phyloP scores from a whole-genome alignment of 192 early-diverging fungal species.

The Coemansia sp. region DNA sequence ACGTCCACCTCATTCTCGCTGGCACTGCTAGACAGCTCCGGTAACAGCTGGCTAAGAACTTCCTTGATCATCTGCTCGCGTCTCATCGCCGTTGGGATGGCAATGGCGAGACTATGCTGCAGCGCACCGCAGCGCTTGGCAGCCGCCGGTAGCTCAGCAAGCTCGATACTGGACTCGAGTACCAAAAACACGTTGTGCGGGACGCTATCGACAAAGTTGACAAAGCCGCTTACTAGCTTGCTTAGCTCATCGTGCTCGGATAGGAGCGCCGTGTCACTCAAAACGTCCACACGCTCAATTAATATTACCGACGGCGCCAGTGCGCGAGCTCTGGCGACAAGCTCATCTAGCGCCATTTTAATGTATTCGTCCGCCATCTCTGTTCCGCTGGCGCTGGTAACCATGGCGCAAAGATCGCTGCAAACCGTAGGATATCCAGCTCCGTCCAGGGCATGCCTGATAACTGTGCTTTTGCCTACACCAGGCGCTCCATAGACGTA shows the following conservation, averaged over 20 bases:
- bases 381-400: slow-evolving; percentile 28
- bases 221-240: slow-evolving; percentile 17
- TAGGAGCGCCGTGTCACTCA: slow-evolving; percentile 28
- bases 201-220: slow-evolving; percentile 20
- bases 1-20: background rate
- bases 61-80: slow-evolving; percentile 23
- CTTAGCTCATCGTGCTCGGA: slow-evolving; percentile 8
- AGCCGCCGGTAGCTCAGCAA: slow-evolving; percentile 21
- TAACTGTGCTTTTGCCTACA: slow-evolving; percentile 33
- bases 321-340: slow-evolving; percentile 16
- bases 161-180: slow-evolving; percentile 28
- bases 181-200: slow-evolving; percentile 34
- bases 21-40: background rate
- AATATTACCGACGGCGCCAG: slow-evolving; percentile 33
- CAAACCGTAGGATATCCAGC: slow-evolving; percentile 17
- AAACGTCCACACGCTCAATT: slow-evolving; percentile 21
- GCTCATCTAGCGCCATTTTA: slow-evolving; percentile 24
- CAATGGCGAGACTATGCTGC: slow-evolving; percentile 17
- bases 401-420: slow-evolving; percentile 27
- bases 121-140: slow-evolving; percentile 20
- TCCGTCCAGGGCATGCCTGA: slow-evolving; percentile 17
- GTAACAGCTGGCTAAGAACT: background rate
- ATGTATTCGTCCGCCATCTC: slow-evolving; percentile 37
- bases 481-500: slow-evolving; percentile 29
- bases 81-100: slow-evolving; percentile 22